Evolutionary conservation across 805 yeast species (phyloP), one percentile per base, ranked within the genome.

Genomic region (Kuraishia capsulata): DNA sequence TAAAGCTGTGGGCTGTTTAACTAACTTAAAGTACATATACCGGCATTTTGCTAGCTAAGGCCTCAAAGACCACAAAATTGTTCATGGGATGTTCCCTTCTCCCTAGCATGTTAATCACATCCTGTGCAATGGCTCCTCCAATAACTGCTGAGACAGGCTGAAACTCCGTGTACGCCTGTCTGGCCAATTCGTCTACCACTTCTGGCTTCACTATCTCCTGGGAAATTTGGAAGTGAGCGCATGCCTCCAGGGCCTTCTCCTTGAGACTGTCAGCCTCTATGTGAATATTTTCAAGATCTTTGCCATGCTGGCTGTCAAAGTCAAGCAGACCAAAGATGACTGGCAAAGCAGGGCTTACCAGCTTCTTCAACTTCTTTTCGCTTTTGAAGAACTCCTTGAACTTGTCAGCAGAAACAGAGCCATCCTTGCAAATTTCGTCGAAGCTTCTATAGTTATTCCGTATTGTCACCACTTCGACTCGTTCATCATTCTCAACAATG

Each of bases 41-140:
- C 19, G 96, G 96, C 76, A 87, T 84, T 42, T 78, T 80, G 33
- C 78, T 69, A 16, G 68, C 66, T 14, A 67, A 57, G 9, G 90
- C 88, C 61, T 92, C 96, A 29, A 89, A 67, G 1, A 90, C 61
- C 45, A 84, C 67, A 38, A 85, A 67, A 54, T 92, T 92, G 54
- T 87, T 89, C 29, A 89, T 67, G 3, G 97, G 95, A 31, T 78
- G 68, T 48, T 85, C 88, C 47, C 79, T 76, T 47, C 74, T 73
- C 32, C 92, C 81, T 38, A 90, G 58, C 39, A 71, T 76, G 60
- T 92, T 92, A 34, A 92, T 82, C 11, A 87, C 81, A 54, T 89
- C 96, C 59, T 92, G 98, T 2, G 95, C 83, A 19, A 90, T 59
- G 1, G 86, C 71, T 1, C 97, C 98, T 4, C 97, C 98, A 5